A percentile compares a stretch with the other conserved stretches of the same genome.
Evolutionary conservation across 2,329 filamentous ascomycete genomes (phyloP).

Genomic region (Fusarium oligoseptatum): DNA sequence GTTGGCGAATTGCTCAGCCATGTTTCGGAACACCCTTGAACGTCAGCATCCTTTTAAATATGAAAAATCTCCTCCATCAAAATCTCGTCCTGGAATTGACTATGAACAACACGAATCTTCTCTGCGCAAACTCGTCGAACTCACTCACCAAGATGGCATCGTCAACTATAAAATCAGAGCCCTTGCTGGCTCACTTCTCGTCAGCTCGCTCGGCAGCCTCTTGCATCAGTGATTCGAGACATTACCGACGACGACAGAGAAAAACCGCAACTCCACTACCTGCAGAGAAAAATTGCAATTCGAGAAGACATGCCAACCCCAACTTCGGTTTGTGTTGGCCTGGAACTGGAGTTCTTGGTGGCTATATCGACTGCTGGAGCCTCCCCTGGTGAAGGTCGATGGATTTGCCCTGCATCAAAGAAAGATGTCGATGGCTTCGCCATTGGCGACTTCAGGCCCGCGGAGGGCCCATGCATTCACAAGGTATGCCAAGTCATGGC

Average conservation of each 20-base stretch:
- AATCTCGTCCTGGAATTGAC: constrained; percentile 8
- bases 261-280: constrained; percentile 8
- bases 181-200: constrained; percentile 17
- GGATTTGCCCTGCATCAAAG: constrained; percentile 28
- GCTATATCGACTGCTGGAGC: constrained; percentile 26
- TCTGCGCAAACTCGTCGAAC: constrained; percentile 5
- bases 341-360: constrained; percentile 48
- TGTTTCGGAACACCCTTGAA: constrained; percentile 16
- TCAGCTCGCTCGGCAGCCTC: constrained; percentile 23
- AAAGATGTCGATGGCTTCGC: constrained; percentile 20
- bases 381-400: constrained; percentile 13
- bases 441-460: constrained; percentile 24
- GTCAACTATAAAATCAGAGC: constrained; percentile 30
- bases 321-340: constrained; percentile 36
- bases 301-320: constrained; percentile 12
- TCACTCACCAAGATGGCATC: constrained; percentile 31
- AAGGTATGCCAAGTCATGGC: constrained; percentile 42
- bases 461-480: constrained; percentile 22
- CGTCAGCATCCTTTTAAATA: constrained; percentile 2
- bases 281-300: neutral
- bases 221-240: constrained; percentile 10
- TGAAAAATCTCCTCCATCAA: neutral
- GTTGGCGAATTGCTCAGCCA: constrained; percentile 4
- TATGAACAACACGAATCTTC: constrained; percentile 18
- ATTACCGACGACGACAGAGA: constrained; percentile 8